Evolutionary conservation across 2,329 filamentous ascomycete genomes (phyloP).

Genomic region (Cadophora malorum): DNA sequence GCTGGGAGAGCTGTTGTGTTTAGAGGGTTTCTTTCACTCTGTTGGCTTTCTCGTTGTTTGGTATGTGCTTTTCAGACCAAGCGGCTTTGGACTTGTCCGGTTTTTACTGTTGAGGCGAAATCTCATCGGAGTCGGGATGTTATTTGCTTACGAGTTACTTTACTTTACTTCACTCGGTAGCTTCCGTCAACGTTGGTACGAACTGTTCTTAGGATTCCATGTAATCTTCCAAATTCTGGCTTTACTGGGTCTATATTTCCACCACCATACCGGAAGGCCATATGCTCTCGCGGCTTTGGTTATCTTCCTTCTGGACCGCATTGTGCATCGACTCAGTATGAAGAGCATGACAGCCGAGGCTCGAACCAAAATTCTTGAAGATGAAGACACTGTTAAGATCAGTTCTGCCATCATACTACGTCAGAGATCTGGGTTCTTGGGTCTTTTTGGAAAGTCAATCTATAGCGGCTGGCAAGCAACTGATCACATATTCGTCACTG

Average conservation of each 20-base stretch:
- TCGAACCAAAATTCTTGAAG: constrained; percentile 59
- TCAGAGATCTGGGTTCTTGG: constrained; percentile 20
- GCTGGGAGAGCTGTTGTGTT: constrained; percentile 65
- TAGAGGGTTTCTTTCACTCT: constrained; percentile 63
- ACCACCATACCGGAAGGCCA: constrained; percentile 57
- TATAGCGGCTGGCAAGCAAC: constrained; percentile 63
- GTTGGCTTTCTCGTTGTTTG: constrained; percentile 60
- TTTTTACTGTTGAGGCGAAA: constrained; percentile 61
- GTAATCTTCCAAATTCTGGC: constrained; percentile 62
- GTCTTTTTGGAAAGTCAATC: constrained; percentile 47
- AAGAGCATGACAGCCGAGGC: constrained; percentile 57
- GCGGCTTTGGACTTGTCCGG: constrained; percentile 55
- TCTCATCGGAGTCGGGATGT: constrained; percentile 59
- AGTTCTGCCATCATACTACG: constrained; percentile 40
- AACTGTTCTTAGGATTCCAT: constrained; percentile 65
- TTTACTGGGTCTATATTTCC: constrained; percentile 63
- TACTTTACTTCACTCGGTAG: constrained; percentile 66
- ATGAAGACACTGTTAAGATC: constrained; percentile 60
- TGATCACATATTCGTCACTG: constrained; percentile 68
- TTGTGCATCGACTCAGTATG: constrained; percentile 61
- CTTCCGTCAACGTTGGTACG: constrained; percentile 66
- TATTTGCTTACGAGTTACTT: constrained; percentile 64
- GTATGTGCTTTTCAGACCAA: constrained; percentile 56
- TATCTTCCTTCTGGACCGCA: constrained; percentile 64
- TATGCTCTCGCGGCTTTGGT: constrained; percentile 60